Evolutionary conservation across 2,329 filamentous ascomycete genomes (phyloP).

Genomic region (Colletotrichum neosansevieriae): DNA sequence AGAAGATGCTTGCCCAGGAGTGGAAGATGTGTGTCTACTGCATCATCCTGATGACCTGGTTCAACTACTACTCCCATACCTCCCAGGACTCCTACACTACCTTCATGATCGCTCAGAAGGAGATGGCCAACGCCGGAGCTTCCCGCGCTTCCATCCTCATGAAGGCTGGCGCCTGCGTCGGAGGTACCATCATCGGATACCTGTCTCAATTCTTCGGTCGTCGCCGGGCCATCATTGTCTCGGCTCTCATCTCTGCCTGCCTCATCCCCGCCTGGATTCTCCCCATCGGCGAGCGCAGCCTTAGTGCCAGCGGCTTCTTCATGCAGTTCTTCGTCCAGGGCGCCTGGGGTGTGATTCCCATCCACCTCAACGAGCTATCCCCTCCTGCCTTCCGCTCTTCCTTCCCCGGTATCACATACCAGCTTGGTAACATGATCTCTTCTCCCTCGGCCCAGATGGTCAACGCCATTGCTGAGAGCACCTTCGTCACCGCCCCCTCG

Average conservation of each 20-base stretch:
- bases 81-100: slow-evolving; percentile 86
- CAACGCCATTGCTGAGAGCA: slow-evolving; percentile 77
- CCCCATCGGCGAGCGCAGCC: slow-evolving; percentile 67
- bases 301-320: slow-evolving; percentile 76
- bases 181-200: slow-evolving; percentile 80
- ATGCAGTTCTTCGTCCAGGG: slow-evolving; percentile 77
- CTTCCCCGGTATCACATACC: slow-evolving; percentile 79
- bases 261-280: slow-evolving; percentile 80
- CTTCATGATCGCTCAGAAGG: slow-evolving; percentile 81
- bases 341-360: slow-evolving; percentile 76
- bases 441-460: slow-evolving; percentile 82
- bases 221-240: slow-evolving; percentile 73
- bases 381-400: slow-evolving; percentile 77
- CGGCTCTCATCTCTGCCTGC: slow-evolving; percentile 69
- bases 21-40: slow-evolving; percentile 86
- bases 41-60: slow-evolving; percentile 82
- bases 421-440: slow-evolving; percentile 81
- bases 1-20: slow-evolving; percentile 74
- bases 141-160: slow-evolving; percentile 84
- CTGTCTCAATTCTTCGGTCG: slow-evolving; percentile 81
- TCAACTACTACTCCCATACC: slow-evolving; percentile 82
- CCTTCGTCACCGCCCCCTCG: slow-evolving; percentile 61
- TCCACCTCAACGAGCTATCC: slow-evolving; percentile 80
- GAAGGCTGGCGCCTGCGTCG: slow-evolving; percentile 82
- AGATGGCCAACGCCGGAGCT: slow-evolving; percentile 71